phyloP scores from a whole-genome alignment of 1,284 basidiomycete species.

The Trametes polyzona region DNA sequence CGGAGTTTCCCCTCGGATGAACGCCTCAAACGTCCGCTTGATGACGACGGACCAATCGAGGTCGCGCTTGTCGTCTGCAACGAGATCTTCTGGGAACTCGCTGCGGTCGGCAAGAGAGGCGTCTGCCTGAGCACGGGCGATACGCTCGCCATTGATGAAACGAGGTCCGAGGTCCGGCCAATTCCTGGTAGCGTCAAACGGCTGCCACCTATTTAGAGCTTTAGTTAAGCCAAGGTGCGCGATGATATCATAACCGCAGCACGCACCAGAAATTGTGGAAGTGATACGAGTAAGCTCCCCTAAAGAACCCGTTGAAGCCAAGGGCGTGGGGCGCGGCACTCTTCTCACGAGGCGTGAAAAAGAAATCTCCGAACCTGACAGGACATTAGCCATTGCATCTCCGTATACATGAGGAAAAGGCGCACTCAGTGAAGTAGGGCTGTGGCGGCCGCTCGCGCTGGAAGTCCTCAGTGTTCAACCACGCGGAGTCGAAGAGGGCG shows the following conservation, averaged over 20 bases:
- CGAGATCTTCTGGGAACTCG: slow-evolving; percentile 39
- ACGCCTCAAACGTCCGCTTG: slow-evolving; percentile 91
- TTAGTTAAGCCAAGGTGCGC: not conserved
- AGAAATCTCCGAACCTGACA: slow-evolving; percentile 62
- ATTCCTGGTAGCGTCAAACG: slow-evolving; percentile 87
- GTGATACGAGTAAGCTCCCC: slow-evolving; percentile 71
- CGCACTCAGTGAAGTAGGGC: slow-evolving; percentile 66
- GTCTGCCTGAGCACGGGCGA: slow-evolving; percentile 49
- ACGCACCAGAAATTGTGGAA: slow-evolving; percentile 51
- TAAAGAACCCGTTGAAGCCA: slow-evolving; percentile 72
- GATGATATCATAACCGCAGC: not conserved
- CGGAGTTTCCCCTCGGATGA: slow-evolving; percentile 82
- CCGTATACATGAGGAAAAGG: slow-evolving; percentile 10
- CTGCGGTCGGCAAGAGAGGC: slow-evolving; percentile 33
- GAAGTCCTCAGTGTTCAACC: slow-evolving; percentile 70
- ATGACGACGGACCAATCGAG: slow-evolving; percentile 89
- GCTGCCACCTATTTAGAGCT: slow-evolving; percentile 79
- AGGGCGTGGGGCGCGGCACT: slow-evolving; percentile 58
- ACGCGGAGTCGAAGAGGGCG: slow-evolving; percentile 71
- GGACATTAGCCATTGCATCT: slow-evolving; percentile 5
- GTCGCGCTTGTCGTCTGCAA: slow-evolving; percentile 67
- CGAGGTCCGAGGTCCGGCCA: slow-evolving; percentile 88
- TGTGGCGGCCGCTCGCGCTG: slow-evolving; percentile 70
- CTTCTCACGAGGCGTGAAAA: slow-evolving; percentile 57
- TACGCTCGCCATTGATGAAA: slow-evolving; percentile 75